A percentile compares a stretch with the other conserved stretches of the same genome.
phyloP scores from a whole-genome alignment of 2,329 filamentous ascomycete genomes.

The Blastomyces parvus region DNA sequence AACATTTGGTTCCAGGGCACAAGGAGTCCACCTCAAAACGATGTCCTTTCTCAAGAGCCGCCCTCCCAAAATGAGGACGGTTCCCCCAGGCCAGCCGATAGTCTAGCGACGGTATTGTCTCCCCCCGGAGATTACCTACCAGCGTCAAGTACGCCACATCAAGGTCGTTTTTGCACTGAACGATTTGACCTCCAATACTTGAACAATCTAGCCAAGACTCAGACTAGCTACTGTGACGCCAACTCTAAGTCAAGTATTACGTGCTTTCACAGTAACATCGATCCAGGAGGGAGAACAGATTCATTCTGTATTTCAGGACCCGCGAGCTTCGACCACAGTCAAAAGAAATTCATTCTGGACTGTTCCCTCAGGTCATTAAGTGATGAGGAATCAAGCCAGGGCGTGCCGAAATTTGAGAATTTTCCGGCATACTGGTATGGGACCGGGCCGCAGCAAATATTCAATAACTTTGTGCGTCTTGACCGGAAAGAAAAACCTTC shows the following conservation, averaged over 20 bases:
- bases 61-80: background rate
- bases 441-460: conserved; percentile 23
- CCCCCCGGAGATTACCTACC: background rate
- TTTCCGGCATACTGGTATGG: conserved; percentile 26
- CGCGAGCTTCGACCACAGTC: conserved; percentile 15
- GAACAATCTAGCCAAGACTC: background rate
- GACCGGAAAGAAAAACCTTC: background rate
- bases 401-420: conserved; percentile 11
- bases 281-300: conserved; percentile 16
- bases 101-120: background rate
- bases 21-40: background rate
- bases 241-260: conserved; percentile 18
- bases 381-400: background rate
- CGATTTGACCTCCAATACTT: background rate
- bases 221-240: background rate
- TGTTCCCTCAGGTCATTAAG: conserved; percentile 15
- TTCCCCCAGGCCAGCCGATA: background rate
- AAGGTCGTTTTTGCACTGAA: background rate
- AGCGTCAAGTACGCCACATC: background rate
- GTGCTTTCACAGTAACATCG: conserved; percentile 22
- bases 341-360: conserved; percentile 17
- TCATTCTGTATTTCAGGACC: conserved; percentile 21
- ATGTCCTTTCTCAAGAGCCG: background rate
- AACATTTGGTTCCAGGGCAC: background rate
- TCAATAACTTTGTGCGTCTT: conserved; percentile 18